These are phyloP conservation scores for Mrakia blollopis DNA, from an alignment of 768 basidiomycete genomes.

Conservation along the genomic window DNA sequence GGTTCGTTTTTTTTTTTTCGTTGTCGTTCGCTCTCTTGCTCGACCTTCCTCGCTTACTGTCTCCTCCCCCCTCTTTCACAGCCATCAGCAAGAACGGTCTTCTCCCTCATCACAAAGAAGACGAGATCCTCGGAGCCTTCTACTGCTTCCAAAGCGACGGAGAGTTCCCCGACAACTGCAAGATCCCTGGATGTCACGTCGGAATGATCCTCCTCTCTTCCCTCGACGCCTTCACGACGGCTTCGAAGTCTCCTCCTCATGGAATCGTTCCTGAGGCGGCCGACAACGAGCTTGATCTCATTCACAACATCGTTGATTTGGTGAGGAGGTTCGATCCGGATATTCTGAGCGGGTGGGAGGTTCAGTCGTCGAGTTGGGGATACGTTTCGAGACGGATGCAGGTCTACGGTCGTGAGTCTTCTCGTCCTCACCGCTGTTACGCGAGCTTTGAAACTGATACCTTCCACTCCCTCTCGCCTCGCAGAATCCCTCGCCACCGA, in stretches of 20 bases:
- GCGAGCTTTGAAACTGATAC: neutral
- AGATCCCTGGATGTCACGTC: slow-evolving; percentile 43
- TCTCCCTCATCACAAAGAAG: slow-evolving; percentile 61
- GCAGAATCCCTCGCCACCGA: slow-evolving; percentile 1
- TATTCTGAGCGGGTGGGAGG: slow-evolving; percentile 85
- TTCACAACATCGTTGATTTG: slow-evolving; percentile 70
- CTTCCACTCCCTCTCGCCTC: neutral
- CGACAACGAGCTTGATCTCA: slow-evolving; percentile 67
- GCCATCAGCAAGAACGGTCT: slow-evolving; percentile 51
- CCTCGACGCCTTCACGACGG: slow-evolving; percentile 34
- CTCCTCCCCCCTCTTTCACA: slow-evolving; percentile 45
- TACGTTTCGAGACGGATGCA: slow-evolving; percentile 62
- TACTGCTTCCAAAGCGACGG: slow-evolving; percentile 63
- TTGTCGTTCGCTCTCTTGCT: neutral
- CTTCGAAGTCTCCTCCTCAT: slow-evolving; percentile 47
- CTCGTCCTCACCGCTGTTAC: neutral
- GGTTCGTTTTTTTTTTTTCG: slow-evolving; percentile 51
- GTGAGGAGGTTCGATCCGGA: slow-evolving; percentile 81
- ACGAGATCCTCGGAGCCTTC: slow-evolving; percentile 65
- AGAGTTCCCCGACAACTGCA: slow-evolving; percentile 41
- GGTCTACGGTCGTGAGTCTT: slow-evolving; percentile 12
- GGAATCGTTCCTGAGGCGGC: slow-evolving; percentile 44
- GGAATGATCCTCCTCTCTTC: slow-evolving; percentile 55
- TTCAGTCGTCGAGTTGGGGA: slow-evolving; percentile 84
- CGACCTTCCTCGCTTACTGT: neutral